Base-by-base conservation (phyloP, 495 filamentous ascomycete genomes). In the Daldinia childiae region DNA sequence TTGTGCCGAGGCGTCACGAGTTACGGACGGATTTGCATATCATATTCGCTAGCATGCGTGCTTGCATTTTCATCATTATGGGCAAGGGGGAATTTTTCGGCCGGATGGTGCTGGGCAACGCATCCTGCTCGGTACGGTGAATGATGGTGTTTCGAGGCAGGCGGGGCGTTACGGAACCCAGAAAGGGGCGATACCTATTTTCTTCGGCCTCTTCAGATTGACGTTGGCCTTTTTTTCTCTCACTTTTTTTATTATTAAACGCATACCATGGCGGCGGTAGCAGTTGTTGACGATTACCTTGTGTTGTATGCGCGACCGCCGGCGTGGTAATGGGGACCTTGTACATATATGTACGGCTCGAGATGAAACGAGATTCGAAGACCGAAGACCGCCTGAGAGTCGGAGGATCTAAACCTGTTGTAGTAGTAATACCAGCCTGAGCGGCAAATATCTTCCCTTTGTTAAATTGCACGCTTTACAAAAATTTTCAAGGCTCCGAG, bases 11-110 rank as follows among this genome's bases (percentile, higher is more conserved):
- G 61, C 74, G 76, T 74, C 68, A 78, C 66, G 76, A 78, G 63
- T 71, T 76, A 78, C 66, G 76, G 72, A 74, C 68, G 71, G 27
- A 71, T 64, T 77, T 67, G 74, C 74, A 78, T 76, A 76, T 66
- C 58, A 66, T 74, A 65, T 58, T 68, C 52, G 62, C 72, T 62
- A 59, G 68, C 68, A 66, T 65, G 39, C 62, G 54, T 68, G 72
- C 74, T 43, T 62, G 58, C 58, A 38, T 69, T 64, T 58, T 66
- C 64, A 64, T 72, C 66, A 62, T 67, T 66, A 62, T 48, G 55
- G 48, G 39, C 45, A 36, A 72, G 51, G 55, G 62, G 54, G 43
- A 48, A 19, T 45, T 30, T 65, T 66, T 63, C 41, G 63, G 68
- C 55, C 66, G 64, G 68, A 54, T 55, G 71, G 75, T 77, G 69